Evolutionary conservation across 805 yeast genomes (phyloP).

Genomic region (Metschnikowia continentalis): DNA sequence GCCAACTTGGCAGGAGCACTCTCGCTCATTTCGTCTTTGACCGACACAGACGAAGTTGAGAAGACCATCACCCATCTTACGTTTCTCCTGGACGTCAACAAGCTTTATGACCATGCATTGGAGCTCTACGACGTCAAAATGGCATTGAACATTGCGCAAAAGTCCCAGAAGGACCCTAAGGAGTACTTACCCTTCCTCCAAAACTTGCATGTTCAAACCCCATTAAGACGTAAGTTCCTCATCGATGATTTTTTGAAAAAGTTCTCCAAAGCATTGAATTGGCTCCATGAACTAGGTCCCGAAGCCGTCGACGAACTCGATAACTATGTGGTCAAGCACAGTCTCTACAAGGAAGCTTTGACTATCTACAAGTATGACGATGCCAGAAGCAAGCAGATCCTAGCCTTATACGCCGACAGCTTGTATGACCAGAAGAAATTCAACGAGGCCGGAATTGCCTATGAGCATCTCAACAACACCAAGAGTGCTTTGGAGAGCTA

Average conservation of each 20-base stretch:
- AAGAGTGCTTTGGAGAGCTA: slow-evolving; percentile 68
- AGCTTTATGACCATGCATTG: slow-evolving; percentile 72
- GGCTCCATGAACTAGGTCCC: slow-evolving; percentile 50
- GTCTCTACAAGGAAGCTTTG: slow-evolving; percentile 66
- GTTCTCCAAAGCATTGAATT: slow-evolving; percentile 61
- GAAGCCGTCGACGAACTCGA: slow-evolving; percentile 50
- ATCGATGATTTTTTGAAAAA: slow-evolving; percentile 77
- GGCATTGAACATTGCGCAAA: slow-evolving; percentile 84
- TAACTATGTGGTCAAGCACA: slow-evolving; percentile 65
- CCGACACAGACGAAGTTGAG: slow-evolving; percentile 43
- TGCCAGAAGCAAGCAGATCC: slow-evolving; percentile 49
- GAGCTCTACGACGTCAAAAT: slow-evolving; percentile 79
- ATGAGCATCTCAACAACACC: slow-evolving; percentile 58
- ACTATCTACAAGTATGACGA: slow-evolving; percentile 54
- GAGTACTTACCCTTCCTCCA: slow-evolving; percentile 93
- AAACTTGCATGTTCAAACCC: slow-evolving; percentile 62
- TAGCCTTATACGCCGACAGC: slow-evolving; percentile 58
- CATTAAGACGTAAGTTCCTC: slow-evolving; percentile 62
- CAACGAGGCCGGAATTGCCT: slow-evolving; percentile 74
- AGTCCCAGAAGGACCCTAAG: slow-evolving; percentile 95
- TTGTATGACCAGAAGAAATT: slow-evolving; percentile 55
- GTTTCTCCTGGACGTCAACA: slow-evolving; percentile 84
- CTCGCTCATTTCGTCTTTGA: slow-evolving; percentile 51
- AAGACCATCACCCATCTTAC: slow-evolving; percentile 77
- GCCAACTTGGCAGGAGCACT: slow-evolving; percentile 79